Base-by-base conservation (phyloP, 495 filamentous ascomycete species). In the Penicillium salamii region DNA sequence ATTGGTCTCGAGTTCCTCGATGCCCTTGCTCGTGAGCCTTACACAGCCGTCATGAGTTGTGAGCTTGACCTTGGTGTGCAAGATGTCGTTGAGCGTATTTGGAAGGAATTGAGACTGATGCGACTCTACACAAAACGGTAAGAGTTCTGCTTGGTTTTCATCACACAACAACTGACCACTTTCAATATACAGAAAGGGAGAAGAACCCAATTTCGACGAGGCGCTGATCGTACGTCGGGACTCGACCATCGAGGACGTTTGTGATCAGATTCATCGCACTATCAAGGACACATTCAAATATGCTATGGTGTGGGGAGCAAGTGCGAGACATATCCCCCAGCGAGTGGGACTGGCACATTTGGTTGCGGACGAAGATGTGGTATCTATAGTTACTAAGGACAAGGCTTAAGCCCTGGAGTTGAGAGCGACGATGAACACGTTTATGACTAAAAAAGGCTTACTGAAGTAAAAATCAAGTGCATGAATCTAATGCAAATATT, bases 251-350 rank as follows among this genome's bases (percentile, higher is more conserved):
- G 95, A 96, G 71, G 93, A 99, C 66, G 95, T 97, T 1, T 99
- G 95, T 68, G 91, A 99, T 64, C 85, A 90, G 58, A 85, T 99
- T 45, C 95, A 99, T 72, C 80, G 95, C 28, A 91, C 86, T 21
- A 72, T 99, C 50, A 97, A 97, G 79, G 95, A 99, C 37, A 96
- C 90, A 3, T 99, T 97, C 75, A 99, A 97, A 74, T 97, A 97
- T 73, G 95, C 95, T 1, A 67, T 97, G 58, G 95, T 99, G 2
- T 99, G 95, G 95, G 95, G 95, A 17, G 90, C 89, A 9, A 97
- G 91, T 69, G 93, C 93, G 17, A 77, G 90, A 56, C 95, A 99
- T 78, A 78, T 96, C 12, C 93, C 95, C 12, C 95, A 99, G 71
- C 79, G 95, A 36, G 92, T 97, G 24, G 95, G 95, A 2, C 68